Evolutionary conservation across 148 eudicot genomes (phyloP).

Genomic region (Heliamphora exappendiculata): DNA sequence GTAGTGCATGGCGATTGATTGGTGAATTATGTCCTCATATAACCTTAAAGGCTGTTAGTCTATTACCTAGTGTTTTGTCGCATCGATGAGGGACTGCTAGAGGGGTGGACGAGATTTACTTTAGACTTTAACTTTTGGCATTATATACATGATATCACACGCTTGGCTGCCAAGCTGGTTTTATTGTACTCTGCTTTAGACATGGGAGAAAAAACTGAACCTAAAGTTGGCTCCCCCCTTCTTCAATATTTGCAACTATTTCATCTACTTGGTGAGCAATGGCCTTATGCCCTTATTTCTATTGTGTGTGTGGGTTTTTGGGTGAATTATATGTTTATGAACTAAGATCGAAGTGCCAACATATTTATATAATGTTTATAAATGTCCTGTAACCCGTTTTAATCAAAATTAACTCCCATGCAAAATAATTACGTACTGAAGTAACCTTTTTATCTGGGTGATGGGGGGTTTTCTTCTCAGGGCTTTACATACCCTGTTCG

Average conservation of each 20-base stretch:
- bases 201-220: not conserved
- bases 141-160: not conserved
- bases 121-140: not conserved
- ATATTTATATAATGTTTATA: not conserved
- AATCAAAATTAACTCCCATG: not conserved
- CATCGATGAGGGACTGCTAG: not conserved
- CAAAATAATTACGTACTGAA: not conserved
- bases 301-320: not conserved
- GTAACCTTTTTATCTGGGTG: not conserved
- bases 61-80: not conserved
- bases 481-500: constrained; percentile 96
- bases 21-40: not conserved
- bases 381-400: not conserved
- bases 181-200: not conserved
- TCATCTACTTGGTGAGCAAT: not conserved
- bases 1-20: not conserved
- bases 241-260: too few relatives aligned
- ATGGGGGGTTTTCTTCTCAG: constrained; percentile 32
- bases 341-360: not conserved
- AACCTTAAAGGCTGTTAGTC: not conserved
- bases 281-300: not conserved
- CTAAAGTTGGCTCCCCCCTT: not conserved
- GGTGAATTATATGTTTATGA: not conserved
- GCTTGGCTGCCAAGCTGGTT: not conserved
- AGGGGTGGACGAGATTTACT: too few relatives aligned